Percentiles rank a stretch among this genome's conserved stretches.
Evolutionary conservation across 116 monocot genomes (phyloP).

Genomic region (Dioscorea cayenensis): DNA sequence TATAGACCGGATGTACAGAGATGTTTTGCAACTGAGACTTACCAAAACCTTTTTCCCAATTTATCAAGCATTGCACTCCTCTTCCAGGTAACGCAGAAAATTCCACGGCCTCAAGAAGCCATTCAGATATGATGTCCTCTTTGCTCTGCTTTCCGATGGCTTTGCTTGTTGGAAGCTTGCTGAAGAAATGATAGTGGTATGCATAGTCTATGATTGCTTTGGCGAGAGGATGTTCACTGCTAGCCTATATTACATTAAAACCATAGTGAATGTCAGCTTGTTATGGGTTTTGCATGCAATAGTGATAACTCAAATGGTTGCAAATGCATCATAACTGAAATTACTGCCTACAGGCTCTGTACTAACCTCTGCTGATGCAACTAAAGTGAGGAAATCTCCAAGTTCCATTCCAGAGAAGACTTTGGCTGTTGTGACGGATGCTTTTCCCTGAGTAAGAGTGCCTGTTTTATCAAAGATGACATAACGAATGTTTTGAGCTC

Average conservation of each 20-base stretch:
- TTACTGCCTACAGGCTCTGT: neutral
- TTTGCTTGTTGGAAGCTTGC: slow-evolving; percentile 27
- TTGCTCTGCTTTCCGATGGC: slow-evolving; percentile 29
- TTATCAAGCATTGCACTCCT: slow-evolving; percentile 81
- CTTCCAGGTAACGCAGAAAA: slow-evolving; percentile 87
- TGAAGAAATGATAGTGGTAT: slow-evolving; percentile 81
- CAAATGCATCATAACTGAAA: neutral
- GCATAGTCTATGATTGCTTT: slow-evolving; percentile 86
- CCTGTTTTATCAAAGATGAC: slow-evolving; percentile 98
- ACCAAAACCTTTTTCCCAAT: slow-evolving; percentile 73
- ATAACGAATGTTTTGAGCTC: slow-evolving; percentile 62
- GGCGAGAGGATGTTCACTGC: slow-evolving; percentile 96
- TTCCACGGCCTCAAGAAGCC: slow-evolving; percentile 74
- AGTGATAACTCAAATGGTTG: neutral
- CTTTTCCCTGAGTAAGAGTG: slow-evolving; percentile 92
- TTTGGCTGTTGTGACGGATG: slow-evolving; percentile 64
- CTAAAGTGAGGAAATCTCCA: slow-evolving; percentile 70
- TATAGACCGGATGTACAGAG: neutral
- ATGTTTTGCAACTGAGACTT: slow-evolving; percentile 12
- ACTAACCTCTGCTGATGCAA: slow-evolving; percentile 92
- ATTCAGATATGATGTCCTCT: slow-evolving; percentile 52
- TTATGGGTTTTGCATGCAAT: neutral
- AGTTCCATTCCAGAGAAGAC: slow-evolving; percentile 66
- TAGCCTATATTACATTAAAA: slow-evolving; percentile 61
- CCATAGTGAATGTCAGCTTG: neutral